Conservation (phyloP, 78 protist species). For the Dictyostelium purpureum region DNA sequence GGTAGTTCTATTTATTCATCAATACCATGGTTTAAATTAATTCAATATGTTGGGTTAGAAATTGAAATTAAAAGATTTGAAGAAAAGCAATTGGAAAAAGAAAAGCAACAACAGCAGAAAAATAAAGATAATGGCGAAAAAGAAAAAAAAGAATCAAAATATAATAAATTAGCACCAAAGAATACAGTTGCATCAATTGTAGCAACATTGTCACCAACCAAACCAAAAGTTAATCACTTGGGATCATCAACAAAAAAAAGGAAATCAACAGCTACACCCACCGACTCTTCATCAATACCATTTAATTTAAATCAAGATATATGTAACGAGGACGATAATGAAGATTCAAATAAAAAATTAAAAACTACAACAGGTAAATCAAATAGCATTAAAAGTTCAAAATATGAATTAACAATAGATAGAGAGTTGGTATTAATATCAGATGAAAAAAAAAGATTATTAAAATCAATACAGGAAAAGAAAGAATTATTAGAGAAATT, state of each 20-base stretch:
- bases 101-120: neutral
- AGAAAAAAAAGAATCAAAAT: neutral
- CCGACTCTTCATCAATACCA: constrained; percentile 1
- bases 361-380: neutral
- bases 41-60: neutral
- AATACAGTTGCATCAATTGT: neutral
- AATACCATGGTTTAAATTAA: constrained; percentile 12
- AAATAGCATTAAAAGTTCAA: neutral
- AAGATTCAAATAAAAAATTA: neutral
- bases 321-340: neutral
- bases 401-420: constrained; percentile 3
- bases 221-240: neutral
- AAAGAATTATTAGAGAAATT: neutral
- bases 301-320: neutral
- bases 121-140: neutral
- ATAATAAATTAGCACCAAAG: constrained; percentile 10
- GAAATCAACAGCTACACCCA: too few species aligned
- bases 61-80: constrained; percentile 1
- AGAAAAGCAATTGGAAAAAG: neutral
- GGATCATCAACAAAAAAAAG: neutral
- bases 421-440: neutral
- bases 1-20: neutral
- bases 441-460: constrained; percentile 10
- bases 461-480: neutral
- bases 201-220: constrained; percentile 5